These are phyloP conservation scores for Metschnikowia continentalis DNA, from an alignment of 805 yeast species.

Conservation along the genomic window DNA sequence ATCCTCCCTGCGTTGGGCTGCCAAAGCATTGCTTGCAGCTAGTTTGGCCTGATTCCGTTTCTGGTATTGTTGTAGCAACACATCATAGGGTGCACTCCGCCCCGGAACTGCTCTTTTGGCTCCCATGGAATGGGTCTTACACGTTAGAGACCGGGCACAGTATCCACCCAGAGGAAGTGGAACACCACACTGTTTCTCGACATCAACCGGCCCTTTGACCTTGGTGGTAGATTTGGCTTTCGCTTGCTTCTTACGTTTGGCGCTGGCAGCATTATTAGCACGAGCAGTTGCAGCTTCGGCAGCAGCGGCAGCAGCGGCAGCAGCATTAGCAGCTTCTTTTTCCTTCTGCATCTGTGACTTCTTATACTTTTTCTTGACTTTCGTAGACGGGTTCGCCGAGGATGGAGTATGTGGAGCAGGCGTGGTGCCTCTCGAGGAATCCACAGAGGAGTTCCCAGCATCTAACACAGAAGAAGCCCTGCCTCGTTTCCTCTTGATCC, in stretches of 20 bases:
- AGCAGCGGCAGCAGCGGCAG: conserved; percentile 43
- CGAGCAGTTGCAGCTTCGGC: conserved; percentile 21
- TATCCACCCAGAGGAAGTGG: conserved; percentile 89
- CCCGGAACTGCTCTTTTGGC: conserved; percentile 95
- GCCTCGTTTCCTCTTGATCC: conserved; percentile 26
- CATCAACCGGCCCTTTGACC: conserved; percentile 81
- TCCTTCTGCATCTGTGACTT: conserved; percentile 42
- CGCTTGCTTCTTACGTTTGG: conserved; percentile 31
- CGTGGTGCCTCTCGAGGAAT: conserved; percentile 36
- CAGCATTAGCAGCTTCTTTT: conserved; percentile 45
- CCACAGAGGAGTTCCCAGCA: conserved; percentile 36
- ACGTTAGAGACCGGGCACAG: conserved; percentile 93
- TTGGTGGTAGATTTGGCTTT: conserved; percentile 45
- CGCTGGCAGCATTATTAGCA: conserved; percentile 10
- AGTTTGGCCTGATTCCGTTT: conserved; percentile 87
- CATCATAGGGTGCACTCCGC: conserved; percentile 88
- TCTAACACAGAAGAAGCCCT: conserved; percentile 26
- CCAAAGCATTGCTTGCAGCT: conserved; percentile 77
- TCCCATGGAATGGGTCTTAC: conserved; percentile 98
- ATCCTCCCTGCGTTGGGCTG: conserved; percentile 71
- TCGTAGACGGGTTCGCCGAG: conserved; percentile 16
- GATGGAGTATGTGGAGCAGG: conserved; percentile 32
- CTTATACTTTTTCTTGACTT: conserved; percentile 42
- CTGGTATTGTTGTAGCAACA: conserved; percentile 82
- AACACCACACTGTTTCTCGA: conserved; percentile 94